phyloP scores from a whole-genome alignment of 2,329 filamentous ascomycete species.

The Ophiostoma ulmi region DNA sequence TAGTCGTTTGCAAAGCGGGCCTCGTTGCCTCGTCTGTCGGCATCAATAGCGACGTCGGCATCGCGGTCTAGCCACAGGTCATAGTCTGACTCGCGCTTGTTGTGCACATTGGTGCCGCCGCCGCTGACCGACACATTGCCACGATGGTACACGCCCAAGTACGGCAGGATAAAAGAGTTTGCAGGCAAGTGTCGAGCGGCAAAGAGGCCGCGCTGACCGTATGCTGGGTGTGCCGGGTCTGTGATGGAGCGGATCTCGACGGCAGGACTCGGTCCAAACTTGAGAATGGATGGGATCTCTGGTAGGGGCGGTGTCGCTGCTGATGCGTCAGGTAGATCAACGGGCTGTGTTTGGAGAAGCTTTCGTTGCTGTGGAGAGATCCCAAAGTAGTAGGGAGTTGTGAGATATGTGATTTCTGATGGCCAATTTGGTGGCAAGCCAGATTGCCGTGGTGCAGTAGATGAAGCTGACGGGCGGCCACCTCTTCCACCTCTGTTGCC shows the following conservation, averaged over 20 bases:
- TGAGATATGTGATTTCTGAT: slow-evolving; percentile 47
- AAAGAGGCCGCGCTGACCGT: slow-evolving; percentile 56
- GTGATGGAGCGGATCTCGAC: slow-evolving; percentile 53
- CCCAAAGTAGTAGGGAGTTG: slow-evolving; percentile 44
- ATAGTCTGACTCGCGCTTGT: slow-evolving; percentile 51
- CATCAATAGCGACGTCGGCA: slow-evolving; percentile 55
- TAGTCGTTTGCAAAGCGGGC: slow-evolving; percentile 64
- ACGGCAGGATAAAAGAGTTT: slow-evolving; percentile 55
- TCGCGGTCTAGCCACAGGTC: slow-evolving; percentile 59
- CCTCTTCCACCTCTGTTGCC: background rate
- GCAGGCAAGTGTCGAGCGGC: slow-evolving; percentile 50
- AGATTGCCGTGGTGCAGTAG: background rate
- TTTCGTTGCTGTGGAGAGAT: slow-evolving; percentile 41
- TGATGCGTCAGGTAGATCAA: slow-evolving; percentile 15
- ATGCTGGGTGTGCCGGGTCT: slow-evolving; percentile 50
- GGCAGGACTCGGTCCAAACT: slow-evolving; percentile 42
- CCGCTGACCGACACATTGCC: slow-evolving; percentile 32
- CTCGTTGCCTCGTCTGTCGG: slow-evolving; percentile 55
- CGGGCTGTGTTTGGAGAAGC: slow-evolving; percentile 35
- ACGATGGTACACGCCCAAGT: slow-evolving; percentile 55
- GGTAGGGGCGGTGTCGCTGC: slow-evolving; percentile 9
- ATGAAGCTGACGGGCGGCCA: background rate
- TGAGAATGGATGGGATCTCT: slow-evolving; percentile 26
- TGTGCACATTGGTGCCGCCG: slow-evolving; percentile 32
- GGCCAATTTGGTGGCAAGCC: slow-evolving; percentile 55